Conservation (phyloP, 305 asterid genomes). For the Solanum hybrid region DNA sequence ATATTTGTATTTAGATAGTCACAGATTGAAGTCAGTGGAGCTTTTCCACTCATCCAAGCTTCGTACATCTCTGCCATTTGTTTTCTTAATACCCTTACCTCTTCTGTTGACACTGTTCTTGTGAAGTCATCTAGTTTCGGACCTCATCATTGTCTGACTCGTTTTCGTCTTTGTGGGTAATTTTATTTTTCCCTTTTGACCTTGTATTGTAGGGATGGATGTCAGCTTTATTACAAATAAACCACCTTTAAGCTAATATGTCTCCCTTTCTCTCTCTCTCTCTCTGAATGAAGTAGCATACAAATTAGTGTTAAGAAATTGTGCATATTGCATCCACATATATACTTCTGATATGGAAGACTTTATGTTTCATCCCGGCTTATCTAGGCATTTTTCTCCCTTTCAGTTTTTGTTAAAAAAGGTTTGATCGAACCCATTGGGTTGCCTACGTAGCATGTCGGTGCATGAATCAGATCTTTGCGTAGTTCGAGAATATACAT, state of each 20-base stretch:
- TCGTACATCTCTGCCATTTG: background rate
- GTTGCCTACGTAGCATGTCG: too few species aligned
- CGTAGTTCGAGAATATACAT: background rate
- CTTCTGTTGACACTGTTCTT: background rate
- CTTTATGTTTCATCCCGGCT: background rate
- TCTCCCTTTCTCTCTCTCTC: too few species aligned
- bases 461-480: background rate
- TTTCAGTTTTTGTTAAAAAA: too few species aligned
- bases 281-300: background rate
- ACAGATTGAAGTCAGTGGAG: background rate
- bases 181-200: background rate
- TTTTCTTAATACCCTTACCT: too few species aligned
- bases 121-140: background rate
- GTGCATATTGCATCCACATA: too few species aligned
- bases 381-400: too few species aligned
- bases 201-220: background rate
- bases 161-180: background rate
- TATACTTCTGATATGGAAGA: too few species aligned
- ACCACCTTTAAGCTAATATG: background rate
- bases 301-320: background rate
- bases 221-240: too few species aligned
- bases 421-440: background rate
- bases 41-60: background rate
- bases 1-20: too few species aligned
- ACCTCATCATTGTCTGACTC: background rate